Conservation (phyloP, 2,329 filamentous ascomycete species). For the Paraphaeosphaeria sporulosa region DNA sequence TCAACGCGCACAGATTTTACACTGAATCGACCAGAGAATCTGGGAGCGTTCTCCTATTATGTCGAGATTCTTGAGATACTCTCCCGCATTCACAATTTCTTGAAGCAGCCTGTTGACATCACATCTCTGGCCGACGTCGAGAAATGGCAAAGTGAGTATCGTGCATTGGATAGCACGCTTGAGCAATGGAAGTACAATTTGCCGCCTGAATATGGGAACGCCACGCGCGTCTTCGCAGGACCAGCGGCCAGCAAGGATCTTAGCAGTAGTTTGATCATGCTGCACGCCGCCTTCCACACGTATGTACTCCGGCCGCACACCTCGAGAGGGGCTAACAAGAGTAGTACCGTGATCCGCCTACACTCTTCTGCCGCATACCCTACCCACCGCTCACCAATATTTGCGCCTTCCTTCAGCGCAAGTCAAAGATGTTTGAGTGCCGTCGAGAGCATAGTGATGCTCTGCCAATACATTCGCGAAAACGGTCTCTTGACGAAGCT, state of each 20-base stretch:
- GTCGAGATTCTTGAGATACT: constrained; percentile 88
- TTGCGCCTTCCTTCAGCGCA: constrained; percentile 86
- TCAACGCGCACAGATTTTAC: constrained; percentile 64
- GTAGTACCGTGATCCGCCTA: constrained; percentile 79
- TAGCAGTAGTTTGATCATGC: constrained; percentile 87
- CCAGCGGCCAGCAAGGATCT: constrained; percentile 71
- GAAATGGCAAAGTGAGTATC: constrained; percentile 86
- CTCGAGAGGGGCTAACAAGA: constrained; percentile 27
- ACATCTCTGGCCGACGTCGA: constrained; percentile 84
- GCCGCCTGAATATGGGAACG: constrained; percentile 84
- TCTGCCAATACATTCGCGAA: constrained; percentile 78
- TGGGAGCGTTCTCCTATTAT: constrained; percentile 89
- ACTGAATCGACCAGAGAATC: constrained; percentile 76
- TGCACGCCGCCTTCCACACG: constrained; percentile 90
- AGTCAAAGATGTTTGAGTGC: constrained; percentile 83
- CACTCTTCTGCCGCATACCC: constrained; percentile 94
- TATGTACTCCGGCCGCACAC: constrained; percentile 50
- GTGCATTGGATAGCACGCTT: constrained; percentile 80
- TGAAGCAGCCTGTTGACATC: constrained; percentile 90
- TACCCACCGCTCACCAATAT: constrained; percentile 85
- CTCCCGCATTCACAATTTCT: constrained; percentile 85
- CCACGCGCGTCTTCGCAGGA: constrained; percentile 73
- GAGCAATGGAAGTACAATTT: constrained; percentile 85
- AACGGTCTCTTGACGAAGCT: constrained; percentile 79
- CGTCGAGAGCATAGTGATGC: constrained; percentile 72